Evolutionary conservation across 768 basidiomycete genomes (phyloP).

Genomic region (Panaeolus cyanescens): DNA sequence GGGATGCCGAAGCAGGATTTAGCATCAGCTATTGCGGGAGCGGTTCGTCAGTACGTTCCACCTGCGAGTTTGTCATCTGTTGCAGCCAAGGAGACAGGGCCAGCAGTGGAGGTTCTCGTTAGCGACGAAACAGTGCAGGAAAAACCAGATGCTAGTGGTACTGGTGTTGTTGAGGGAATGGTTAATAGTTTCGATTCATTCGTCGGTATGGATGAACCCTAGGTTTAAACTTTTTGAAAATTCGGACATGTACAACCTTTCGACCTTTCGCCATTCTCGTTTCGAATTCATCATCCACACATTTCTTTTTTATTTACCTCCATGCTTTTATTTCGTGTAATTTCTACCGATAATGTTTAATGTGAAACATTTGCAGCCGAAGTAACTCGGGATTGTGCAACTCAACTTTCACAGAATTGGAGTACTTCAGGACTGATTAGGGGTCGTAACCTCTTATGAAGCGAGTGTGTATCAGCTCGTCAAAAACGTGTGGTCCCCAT

Average conservation of each 20-base stretch:
- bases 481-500: too few relatives aligned
- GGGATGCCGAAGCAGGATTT: slow-evolving; percentile 63
- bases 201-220: slow-evolving; percentile 51
- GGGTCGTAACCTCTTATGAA: too few relatives aligned
- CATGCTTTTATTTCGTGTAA: too few relatives aligned
- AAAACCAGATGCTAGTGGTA: slow-evolving; percentile 4
- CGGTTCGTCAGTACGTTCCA: slow-evolving; percentile 59
- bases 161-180: slow-evolving; percentile 30
- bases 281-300: not conserved
- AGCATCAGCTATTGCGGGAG: slow-evolving; percentile 63
- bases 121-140: slow-evolving; percentile 14
- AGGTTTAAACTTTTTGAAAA: not conserved
- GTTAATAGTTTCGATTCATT: slow-evolving; percentile 38
- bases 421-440: too few relatives aligned
- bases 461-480: too few relatives aligned
- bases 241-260: not conserved
- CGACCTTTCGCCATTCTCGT: not conserved
- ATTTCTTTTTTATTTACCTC: not conserved
- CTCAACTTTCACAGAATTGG: too few relatives aligned
- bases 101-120: slow-evolving; percentile 42
- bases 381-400: too few relatives aligned
- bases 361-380: too few relatives aligned
- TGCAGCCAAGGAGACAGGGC: slow-evolving; percentile 47
- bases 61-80: slow-evolving; percentile 61
- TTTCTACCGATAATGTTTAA: too few relatives aligned